A percentile compares a stretch with the other conserved stretches of the same genome.
These are phyloP conservation scores for Articulospora tetracladia DNA, from an alignment of 495 filamentous ascomycete genomes.

Conservation along the genomic window DNA sequence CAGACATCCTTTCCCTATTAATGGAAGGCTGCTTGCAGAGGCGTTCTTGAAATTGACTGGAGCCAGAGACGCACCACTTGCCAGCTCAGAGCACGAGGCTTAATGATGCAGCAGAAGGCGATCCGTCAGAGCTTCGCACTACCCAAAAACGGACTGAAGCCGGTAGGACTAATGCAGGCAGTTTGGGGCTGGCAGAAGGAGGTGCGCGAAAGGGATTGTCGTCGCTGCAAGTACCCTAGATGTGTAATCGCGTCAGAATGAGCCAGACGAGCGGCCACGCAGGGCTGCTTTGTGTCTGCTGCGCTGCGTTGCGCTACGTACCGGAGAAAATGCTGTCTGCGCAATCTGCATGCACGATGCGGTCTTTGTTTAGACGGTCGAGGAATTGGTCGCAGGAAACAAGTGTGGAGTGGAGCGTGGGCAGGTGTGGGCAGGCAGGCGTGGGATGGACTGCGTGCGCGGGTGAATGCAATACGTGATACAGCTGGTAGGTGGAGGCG, in stretches of 20 bases:
- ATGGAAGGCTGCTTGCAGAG: slow-evolving; percentile 68
- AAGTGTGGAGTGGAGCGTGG: slow-evolving; percentile 4
- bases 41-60: slow-evolving; percentile 49
- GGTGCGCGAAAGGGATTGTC: slow-evolving; percentile 3
- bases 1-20: slow-evolving; percentile 36
- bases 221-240: background rate
- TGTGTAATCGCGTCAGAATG: slow-evolving; percentile 10
- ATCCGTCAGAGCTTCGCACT: slow-evolving; percentile 12
- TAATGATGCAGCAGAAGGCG: slow-evolving; percentile 14
- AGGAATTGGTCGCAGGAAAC: slow-evolving; percentile 13
- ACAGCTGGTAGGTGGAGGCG: background rate
- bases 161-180: slow-evolving; percentile 16
- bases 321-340: slow-evolving; percentile 6
- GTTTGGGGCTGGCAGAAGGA: slow-evolving; percentile 7
- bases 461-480: background rate
- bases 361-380: slow-evolving; percentile 13
- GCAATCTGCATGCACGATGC: slow-evolving; percentile 10
- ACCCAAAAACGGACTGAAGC: slow-evolving; percentile 13
- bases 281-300: background rate
- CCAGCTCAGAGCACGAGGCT: slow-evolving; percentile 6
- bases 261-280: background rate
- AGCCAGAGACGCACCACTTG: slow-evolving; percentile 13
- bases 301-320: background rate
- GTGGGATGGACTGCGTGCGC: slow-evolving; percentile 2
- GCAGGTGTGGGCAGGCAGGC: background rate